These are phyloP conservation scores for Priceomyces haplophilus DNA, from an alignment of 805 yeast genomes.

Conservation along the genomic window DNA sequence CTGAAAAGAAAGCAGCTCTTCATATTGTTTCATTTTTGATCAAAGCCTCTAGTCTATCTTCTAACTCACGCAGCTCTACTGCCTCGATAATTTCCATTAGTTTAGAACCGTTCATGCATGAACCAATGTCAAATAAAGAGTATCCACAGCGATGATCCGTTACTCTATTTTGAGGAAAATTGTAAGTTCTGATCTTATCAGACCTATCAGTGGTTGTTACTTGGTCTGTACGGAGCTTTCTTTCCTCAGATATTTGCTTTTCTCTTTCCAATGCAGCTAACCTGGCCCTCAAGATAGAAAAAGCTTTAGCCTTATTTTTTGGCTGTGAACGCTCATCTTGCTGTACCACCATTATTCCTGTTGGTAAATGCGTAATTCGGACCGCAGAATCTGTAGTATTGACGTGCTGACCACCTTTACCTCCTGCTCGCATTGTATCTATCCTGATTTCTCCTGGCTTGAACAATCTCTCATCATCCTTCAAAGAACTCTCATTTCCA, in stretches of 20 bases:
- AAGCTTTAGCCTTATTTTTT: conserved; percentile 88
- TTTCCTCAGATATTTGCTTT: conserved; percentile 62
- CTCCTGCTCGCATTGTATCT: conserved; percentile 97
- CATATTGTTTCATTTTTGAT: conserved; percentile 3
- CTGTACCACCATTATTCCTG: conserved; percentile 84
- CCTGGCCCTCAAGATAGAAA: conserved; percentile 74
- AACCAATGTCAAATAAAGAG: conserved; percentile 66
- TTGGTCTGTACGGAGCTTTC: conserved; percentile 70
- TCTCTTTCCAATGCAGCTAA: conserved; percentile 76
- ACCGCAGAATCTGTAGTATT: conserved; percentile 98
- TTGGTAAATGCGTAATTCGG: conserved; percentile 84
- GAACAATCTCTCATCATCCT: conserved; percentile 63
- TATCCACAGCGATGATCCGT: conserved; percentile 91
- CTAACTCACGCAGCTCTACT: conserved; percentile 38
- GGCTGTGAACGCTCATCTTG: conserved; percentile 97
- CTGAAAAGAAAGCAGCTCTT: too few species aligned
- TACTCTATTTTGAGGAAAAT: conserved; percentile 86
- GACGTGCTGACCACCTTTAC: conserved; percentile 98
- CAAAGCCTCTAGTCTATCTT: conserved; percentile 29
- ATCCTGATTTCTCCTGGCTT: conserved; percentile 84
- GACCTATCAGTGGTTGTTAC: conserved; percentile 87
- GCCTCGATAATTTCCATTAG: conserved; percentile 35
- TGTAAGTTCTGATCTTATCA: conserved; percentile 91
- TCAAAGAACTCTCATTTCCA: conserved; percentile 45
- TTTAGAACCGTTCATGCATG: conserved; percentile 37